Conservation (phyloP, 331 rosid species). For the Acacia concinna region DNA sequence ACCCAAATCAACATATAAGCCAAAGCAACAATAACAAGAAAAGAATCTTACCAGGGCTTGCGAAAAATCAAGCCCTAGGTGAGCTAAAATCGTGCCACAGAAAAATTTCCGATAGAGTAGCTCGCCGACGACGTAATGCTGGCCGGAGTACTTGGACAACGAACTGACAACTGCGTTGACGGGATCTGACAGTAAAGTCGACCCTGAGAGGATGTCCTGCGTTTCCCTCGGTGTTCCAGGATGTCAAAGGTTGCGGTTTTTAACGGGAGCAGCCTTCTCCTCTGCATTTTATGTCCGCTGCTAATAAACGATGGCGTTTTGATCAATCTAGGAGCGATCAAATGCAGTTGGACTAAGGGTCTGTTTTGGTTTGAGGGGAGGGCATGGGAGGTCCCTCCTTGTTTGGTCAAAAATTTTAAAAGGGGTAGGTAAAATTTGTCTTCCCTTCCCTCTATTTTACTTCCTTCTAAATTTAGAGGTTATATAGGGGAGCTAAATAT, state of each 20-base stretch:
- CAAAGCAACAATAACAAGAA: neutral
- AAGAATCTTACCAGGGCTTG: neutral
- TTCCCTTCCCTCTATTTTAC: too few species aligned
- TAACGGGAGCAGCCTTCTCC: too few species aligned
- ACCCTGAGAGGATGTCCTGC: neutral
- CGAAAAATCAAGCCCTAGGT: neutral
- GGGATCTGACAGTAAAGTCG: neutral
- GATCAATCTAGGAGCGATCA: too few species aligned
- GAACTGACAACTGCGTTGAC: neutral
- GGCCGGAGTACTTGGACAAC: neutral
- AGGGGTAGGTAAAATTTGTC: too few species aligned
- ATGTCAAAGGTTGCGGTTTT: neutral
- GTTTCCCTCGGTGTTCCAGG: neutral
- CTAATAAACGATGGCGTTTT: too few species aligned
- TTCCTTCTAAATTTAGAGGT: too few species aligned
- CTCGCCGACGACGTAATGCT: neutral
- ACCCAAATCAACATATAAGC: neutral
- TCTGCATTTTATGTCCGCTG: too few species aligned
- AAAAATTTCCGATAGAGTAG: neutral
- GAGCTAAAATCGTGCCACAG: neutral
- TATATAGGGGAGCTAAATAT: too few species aligned
- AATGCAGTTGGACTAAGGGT: too few species aligned
- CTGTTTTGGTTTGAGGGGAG: too few species aligned
- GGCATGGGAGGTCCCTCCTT: too few species aligned
- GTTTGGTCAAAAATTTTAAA: too few species aligned